phyloP scores from a whole-genome alignment of 2,329 filamentous ascomycete species.

The Penicillium italicum region DNA sequence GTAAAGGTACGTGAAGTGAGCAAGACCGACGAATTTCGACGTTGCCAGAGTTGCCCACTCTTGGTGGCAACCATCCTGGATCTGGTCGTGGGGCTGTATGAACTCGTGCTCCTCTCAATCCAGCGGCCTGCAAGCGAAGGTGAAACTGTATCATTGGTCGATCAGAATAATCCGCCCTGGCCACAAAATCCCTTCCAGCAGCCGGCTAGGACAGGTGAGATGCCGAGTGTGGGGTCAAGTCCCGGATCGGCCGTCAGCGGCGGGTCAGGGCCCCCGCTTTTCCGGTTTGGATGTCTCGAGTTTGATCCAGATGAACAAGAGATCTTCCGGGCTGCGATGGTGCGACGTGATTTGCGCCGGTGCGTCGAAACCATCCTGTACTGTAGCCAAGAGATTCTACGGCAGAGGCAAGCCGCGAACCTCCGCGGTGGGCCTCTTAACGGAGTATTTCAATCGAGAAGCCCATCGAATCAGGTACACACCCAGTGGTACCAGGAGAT shows the following conservation, averaged over 20 bases:
- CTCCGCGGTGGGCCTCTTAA: background rate
- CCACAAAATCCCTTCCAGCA: background rate
- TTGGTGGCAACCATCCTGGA: background rate
- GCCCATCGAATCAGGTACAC: background rate
- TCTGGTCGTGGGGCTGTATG: background rate
- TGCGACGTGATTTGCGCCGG: slow-evolving; percentile 2
- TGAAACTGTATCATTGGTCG: background rate
- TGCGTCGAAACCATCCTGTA: slow-evolving; percentile 1
- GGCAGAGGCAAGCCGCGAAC: background rate
- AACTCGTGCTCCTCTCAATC: background rate
- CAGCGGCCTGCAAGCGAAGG: background rate
- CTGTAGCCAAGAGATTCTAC: background rate
- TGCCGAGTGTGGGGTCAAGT: background rate
- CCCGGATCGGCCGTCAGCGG: background rate
- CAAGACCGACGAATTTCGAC: background rate
- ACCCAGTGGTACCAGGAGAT: background rate
- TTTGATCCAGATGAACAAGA: slow-evolving; percentile 3
- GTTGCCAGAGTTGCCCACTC: background rate
- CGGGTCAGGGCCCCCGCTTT: background rate
- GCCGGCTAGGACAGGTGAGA: background rate
- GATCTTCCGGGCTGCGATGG: slow-evolving; percentile 1
- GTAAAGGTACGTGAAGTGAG: background rate
- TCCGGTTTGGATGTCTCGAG: slow-evolving; percentile 3
- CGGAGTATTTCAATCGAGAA: background rate
- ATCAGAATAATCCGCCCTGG: background rate